Evolutionary conservation across 148 eudicot genomes (phyloP), one percentile per base, ranked within the genome.

Genomic region (Amaranthus hypochondriacus): DNA sequence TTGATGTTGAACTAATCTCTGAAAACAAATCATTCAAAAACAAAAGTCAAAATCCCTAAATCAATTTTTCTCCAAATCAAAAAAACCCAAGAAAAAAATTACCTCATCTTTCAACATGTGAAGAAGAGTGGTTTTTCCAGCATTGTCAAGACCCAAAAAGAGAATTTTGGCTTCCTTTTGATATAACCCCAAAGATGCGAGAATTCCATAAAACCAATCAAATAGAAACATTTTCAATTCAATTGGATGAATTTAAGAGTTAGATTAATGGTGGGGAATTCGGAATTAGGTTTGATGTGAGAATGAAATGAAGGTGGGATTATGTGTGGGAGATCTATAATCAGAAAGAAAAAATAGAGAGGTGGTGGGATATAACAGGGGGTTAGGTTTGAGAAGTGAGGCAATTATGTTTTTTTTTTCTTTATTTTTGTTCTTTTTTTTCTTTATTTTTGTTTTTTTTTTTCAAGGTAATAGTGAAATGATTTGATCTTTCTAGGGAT

Each of bases 1-100:
- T 58, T 90, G 95, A 81, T 89, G 95, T 56, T 90, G 91, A 54
- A 80, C 88, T 70, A 90, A 77, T 68, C 87, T 86, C 95, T 89
- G 74, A 14, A 53, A 71, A 58, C 18, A 21, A 54, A 56, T 15
- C 59, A 52, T 66, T 66, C 72, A 58, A 71, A 54, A 56, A 28
- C 39, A 28, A 73, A 68, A n/a, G 8, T 4, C 50, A 57, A 57
- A 68, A 28, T 53, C 55, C 15, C 50, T 10, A 1, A 46, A 55
- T 3, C 28, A 8, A 44, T 11, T 56, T 47, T 53, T 14, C 39
- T 3, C 28, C 53, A 21, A 50, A 55, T 12, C 48, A 6, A 3
- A 48, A n/a, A 72, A 44, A 54, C 68, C 56, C 5, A 43, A 28
- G 14, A 11, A 11, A 65, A 46, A 52, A 44, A 6, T 21, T 39